phyloP scores from a whole-genome alignment of 352 stramenopile species.

The Phytophthora meadii region DNA sequence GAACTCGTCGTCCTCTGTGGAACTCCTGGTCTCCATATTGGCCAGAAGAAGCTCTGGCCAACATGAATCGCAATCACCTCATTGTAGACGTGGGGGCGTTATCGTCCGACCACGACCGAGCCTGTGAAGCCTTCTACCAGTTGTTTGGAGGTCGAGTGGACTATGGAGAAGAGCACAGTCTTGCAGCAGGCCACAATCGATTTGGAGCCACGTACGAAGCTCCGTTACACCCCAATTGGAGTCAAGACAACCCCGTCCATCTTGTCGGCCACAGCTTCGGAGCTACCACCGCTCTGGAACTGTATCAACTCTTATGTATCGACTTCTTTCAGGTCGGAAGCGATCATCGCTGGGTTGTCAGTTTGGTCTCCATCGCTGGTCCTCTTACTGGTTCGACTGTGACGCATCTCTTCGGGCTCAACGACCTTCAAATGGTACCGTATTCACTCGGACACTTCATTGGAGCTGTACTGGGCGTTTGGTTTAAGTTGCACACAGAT shows the following conservation, averaged over 20 bases:
- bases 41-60: conserved; percentile 47
- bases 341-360: conserved; percentile 58
- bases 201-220: conserved; percentile 49
- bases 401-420: conserved; percentile 39
- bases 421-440: conserved; percentile 27
- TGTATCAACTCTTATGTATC: conserved; percentile 71
- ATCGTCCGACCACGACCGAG: conserved; percentile 67
- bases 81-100: conserved; percentile 58
- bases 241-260: conserved; percentile 57
- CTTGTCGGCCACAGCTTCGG: conserved; percentile 78
- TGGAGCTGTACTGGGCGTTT: conserved; percentile 41
- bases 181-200: conserved; percentile 39
- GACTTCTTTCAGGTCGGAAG: conserved; percentile 69
- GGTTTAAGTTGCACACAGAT: conserved; percentile 52
- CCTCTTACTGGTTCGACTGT: conserved; percentile 54
- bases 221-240: conserved; percentile 58
- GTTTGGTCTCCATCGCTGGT: conserved; percentile 61
- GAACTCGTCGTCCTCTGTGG: conserved; percentile 51
- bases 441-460: conserved; percentile 41
- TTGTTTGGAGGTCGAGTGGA: no score
- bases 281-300: conserved; percentile 67
- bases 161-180: conserved; percentile 37
- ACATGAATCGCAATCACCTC: conserved; percentile 55
- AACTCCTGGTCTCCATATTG: conserved; percentile 60
- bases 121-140: conserved; percentile 71